Percentiles rank a stretch among this genome's conserved stretches.
phyloP scores from a whole-genome alignment of 2,329 filamentous ascomycete genomes.

The Arthrobotrys conoides region DNA sequence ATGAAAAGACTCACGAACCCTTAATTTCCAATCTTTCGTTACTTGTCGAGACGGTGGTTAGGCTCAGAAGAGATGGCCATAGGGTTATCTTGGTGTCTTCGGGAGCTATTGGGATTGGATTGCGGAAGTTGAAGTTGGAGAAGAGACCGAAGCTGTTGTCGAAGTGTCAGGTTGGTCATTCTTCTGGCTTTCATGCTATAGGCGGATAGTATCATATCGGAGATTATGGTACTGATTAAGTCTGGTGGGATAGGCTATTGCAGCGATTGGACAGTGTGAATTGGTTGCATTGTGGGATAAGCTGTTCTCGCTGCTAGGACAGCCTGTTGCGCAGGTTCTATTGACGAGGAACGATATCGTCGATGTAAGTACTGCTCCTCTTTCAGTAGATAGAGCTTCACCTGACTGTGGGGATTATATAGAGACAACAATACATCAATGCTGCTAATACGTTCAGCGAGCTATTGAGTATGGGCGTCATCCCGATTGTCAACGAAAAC shows the following conservation, averaged over 20 bases:
- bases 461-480: slow-evolving; percentile 92
- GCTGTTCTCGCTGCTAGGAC: slow-evolving; percentile 86
- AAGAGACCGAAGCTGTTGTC: slow-evolving; percentile 91
- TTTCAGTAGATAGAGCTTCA: neutral
- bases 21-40: slow-evolving; percentile 89
- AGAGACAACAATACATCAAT: slow-evolving; percentile 94
- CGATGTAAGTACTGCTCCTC: slow-evolving; percentile 74
- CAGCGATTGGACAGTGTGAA: slow-evolving; percentile 94
- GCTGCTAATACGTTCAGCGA: slow-evolving; percentile 95
- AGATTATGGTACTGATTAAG: neutral
- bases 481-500: slow-evolving; percentile 99
- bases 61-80: slow-evolving; percentile 89
- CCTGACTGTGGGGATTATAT: slow-evolving; percentile 61
- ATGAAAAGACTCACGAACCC: slow-evolving; percentile 94
- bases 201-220: neutral
- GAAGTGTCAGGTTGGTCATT: slow-evolving; percentile 78
- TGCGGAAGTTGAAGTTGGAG: slow-evolving; percentile 89
- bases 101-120: slow-evolving; percentile 92
- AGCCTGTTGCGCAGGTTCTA: slow-evolving; percentile 94
- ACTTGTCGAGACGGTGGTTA: slow-evolving; percentile 94
- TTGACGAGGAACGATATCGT: slow-evolving; percentile 96
- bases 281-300: slow-evolving; percentile 97
- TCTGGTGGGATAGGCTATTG: slow-evolving; percentile 76
- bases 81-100: slow-evolving; percentile 96
- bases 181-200: neutral